Evolutionary conservation across 2,329 filamentous ascomycete genomes (phyloP).

Genomic region (Botryotinia convoluta): DNA sequence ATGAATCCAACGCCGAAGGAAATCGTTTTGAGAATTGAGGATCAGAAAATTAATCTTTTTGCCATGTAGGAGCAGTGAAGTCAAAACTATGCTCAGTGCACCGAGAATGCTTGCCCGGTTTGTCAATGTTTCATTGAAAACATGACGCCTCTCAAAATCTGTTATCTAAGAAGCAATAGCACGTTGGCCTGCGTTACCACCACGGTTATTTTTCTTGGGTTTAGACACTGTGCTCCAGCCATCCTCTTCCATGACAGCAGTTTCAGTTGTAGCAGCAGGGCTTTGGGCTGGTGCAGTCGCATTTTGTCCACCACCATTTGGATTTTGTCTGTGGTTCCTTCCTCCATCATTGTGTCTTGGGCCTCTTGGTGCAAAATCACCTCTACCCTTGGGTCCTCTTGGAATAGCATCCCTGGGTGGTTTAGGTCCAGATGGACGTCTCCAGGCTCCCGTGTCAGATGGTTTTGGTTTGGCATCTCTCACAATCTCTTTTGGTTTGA

Average conservation of each 20-base stretch:
- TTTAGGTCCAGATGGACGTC: constrained; percentile 47
- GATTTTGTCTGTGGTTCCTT: constrained; percentile 30
- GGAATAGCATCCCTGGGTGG: constrained; percentile 42
- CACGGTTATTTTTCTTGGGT: constrained; percentile 40
- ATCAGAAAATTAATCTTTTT: constrained; percentile 11
- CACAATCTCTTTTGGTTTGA: constrained; percentile 47
- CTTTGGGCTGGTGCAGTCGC: constrained; percentile 43
- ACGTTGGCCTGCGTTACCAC: constrained; percentile 36
- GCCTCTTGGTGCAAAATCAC: constrained; percentile 38
- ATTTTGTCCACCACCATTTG: constrained; percentile 47
- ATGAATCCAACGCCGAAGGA: constrained; percentile 32
- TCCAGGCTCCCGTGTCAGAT: constrained; percentile 59
- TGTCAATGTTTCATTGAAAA: constrained; percentile 16
- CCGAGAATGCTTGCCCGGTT: constrained; percentile 21
- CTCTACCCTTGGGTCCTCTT: constrained; percentile 44
- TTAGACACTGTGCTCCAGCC: constrained; percentile 61
- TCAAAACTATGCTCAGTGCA: constrained; percentile 19
- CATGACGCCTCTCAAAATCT: constrained; percentile 16
- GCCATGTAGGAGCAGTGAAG: constrained; percentile 11
- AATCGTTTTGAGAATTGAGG: constrained; percentile 20
- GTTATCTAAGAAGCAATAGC: constrained; percentile 37
- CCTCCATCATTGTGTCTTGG: constrained; percentile 34
- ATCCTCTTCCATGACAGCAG: constrained; percentile 53
- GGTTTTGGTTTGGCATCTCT: constrained; percentile 53
- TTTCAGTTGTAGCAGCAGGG: constrained; percentile 37